These are phyloP conservation scores for Fusarium nisikadoi DNA, from an alignment of 2,329 filamentous ascomycete genomes.

Conservation along the genomic window DNA sequence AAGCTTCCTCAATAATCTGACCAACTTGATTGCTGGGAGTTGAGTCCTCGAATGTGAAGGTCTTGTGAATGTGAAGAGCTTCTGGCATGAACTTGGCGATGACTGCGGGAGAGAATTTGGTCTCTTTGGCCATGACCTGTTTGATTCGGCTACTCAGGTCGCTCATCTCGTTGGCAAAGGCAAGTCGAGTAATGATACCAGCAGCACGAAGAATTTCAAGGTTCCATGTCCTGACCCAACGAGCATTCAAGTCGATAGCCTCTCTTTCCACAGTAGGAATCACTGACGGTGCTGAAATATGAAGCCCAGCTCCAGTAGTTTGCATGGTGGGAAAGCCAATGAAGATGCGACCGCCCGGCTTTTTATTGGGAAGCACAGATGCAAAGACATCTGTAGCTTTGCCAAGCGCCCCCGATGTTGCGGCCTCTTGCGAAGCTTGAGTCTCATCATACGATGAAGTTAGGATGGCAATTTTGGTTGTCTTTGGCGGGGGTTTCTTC, in stretches of 20 bases:
- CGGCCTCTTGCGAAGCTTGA: constrained; percentile 68
- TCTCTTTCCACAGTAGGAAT: constrained; percentile 98
- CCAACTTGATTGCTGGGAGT: constrained; percentile 88
- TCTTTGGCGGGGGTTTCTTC: constrained; percentile 94
- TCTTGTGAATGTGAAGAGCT: constrained; percentile 84
- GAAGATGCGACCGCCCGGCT: constrained; percentile 85
- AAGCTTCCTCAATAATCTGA: constrained; percentile 90
- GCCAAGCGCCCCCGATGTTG: constrained; percentile 56
- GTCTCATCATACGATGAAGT: constrained; percentile 91
- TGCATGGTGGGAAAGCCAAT: constrained; percentile 98
- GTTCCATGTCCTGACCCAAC: constrained; percentile 96
- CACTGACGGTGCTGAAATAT: constrained; percentile 94
- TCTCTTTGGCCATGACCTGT: constrained; percentile 56
- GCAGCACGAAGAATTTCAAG: constrained; percentile 90
- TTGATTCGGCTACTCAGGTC: constrained; percentile 73
- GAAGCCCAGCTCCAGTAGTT: constrained; percentile 92
- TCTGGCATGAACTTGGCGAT: constrained; percentile 77
- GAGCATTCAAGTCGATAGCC: constrained; percentile 94
- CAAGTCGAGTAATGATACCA: constrained; percentile 88
- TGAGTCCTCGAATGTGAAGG: constrained; percentile 89
- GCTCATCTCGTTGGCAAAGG: constrained; percentile 88
- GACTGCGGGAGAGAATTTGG: constrained; percentile 69
- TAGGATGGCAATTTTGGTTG: constrained; percentile 85
- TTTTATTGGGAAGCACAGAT: constrained; percentile 88
- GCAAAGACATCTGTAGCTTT: constrained; percentile 83